Evolutionary conservation across 768 basidiomycete species (phyloP).

Genomic region (Russula emetica): DNA sequence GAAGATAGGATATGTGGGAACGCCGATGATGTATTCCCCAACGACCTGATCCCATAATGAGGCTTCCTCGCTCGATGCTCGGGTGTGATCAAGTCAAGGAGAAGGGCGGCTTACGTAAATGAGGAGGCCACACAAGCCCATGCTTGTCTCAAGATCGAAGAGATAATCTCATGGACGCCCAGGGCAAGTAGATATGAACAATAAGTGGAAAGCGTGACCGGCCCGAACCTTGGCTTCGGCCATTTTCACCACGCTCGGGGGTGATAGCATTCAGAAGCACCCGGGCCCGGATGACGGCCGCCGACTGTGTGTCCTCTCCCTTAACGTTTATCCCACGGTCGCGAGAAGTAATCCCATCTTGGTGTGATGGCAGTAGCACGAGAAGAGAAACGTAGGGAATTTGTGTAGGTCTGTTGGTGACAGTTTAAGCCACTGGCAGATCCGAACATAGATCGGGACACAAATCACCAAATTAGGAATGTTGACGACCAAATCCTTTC

Average conservation of each 20-base stretch:
- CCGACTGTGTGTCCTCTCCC: not conserved
- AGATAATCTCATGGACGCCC: not conserved
- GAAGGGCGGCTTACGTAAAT: not conserved
- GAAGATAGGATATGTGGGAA: not conserved
- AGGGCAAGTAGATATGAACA: too few species aligned
- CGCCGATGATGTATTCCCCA: not conserved
- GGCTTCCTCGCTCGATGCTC: slow-evolving; percentile 11
- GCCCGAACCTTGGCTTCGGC: not conserved
- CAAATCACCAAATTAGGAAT: slow-evolving; percentile 3
- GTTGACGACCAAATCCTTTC: not conserved
- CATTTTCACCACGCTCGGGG: not conserved
- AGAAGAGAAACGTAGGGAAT: not conserved
- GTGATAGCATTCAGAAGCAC: not conserved
- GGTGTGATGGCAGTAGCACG: not conserved
- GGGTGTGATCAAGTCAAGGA: slow-evolving; percentile 15
- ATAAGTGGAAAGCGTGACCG: not conserved
- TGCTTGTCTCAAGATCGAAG: not conserved
- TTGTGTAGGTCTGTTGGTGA: not conserved
- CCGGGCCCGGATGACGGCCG: not conserved
- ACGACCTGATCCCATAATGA: not conserved
- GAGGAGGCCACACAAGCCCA: not conserved
- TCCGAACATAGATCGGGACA: not conserved
- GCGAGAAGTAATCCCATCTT: not conserved
- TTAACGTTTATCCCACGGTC: not conserved
- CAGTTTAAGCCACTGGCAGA: not conserved